These are phyloP conservation scores for Vairimorpha apis DNA, from an alignment of 371 early-diverging fungal species.

Conservation along the genomic window DNA sequence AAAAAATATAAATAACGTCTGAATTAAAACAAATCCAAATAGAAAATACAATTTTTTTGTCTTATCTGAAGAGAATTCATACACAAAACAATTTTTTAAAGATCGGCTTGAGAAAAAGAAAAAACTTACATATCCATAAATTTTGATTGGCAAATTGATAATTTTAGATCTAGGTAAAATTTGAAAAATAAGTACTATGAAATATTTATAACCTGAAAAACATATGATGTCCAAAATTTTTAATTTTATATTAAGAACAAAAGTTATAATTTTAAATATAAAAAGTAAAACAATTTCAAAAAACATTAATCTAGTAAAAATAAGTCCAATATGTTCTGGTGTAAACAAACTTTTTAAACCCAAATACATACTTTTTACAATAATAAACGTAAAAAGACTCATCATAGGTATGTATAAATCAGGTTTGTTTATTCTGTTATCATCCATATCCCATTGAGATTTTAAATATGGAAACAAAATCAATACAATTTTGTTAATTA, in stretches of 20 bases:
- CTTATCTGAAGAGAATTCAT: constrained; percentile 22
- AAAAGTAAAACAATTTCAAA: constrained; percentile 72
- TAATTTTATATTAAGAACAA: constrained; percentile 75
- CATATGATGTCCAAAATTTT: constrained; percentile 76
- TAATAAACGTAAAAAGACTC: constrained; percentile 83
- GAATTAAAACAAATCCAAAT: constrained; percentile 50
- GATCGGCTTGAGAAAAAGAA: constrained; percentile 56
- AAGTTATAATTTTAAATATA: constrained; percentile 73
- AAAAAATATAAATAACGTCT: constrained; percentile 41
- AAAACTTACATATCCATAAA: constrained; percentile 50
- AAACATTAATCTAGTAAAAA: constrained; percentile 75
- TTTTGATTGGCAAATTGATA: constrained; percentile 18
- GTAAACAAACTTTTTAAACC: constrained; percentile 71
- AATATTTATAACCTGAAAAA: constrained; percentile 89
- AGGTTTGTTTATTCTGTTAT: constrained; percentile 73
- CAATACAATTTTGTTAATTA: constrained; percentile 73
- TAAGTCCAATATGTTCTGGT: constrained; percentile 78
- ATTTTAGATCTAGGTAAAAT: not conserved
- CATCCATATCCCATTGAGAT: constrained; percentile 57
- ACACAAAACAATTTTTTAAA: constrained; percentile 49
- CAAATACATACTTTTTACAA: constrained; percentile 72
- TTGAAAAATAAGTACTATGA: constrained; percentile 58
- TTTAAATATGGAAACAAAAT: constrained; percentile 88
- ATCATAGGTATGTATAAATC: constrained; percentile 94
- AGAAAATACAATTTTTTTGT: constrained; percentile 56